These are phyloP conservation scores for Nicotiana tabacum DNA, from an alignment of 257 asterid genomes.

Conservation along the genomic window DNA sequence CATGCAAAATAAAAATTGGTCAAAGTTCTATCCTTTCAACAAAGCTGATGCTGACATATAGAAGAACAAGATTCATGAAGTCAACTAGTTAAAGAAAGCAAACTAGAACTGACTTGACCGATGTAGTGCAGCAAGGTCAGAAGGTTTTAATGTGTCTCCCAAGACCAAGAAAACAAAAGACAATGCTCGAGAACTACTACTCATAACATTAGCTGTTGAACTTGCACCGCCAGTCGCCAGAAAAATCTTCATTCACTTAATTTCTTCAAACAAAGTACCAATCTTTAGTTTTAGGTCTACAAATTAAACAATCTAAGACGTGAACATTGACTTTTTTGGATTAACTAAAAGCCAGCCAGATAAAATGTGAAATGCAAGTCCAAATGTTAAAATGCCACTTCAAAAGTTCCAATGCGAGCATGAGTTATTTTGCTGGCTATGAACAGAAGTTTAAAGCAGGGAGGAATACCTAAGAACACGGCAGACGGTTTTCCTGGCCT, in stretches of 20 bases:
- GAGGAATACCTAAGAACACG: conserved; percentile 48
- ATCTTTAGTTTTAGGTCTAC: background rate
- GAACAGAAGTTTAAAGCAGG: background rate
- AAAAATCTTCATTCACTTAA: background rate
- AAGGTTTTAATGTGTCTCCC: background rate
- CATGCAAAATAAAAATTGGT: too few species aligned
- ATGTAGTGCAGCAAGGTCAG: too few species aligned
- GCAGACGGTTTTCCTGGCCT: conserved; percentile 76
- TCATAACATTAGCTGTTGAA: background rate
- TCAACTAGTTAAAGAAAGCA: background rate
- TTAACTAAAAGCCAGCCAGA: background rate
- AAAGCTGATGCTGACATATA: background rate
- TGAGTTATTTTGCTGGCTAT: background rate
- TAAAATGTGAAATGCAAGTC: background rate
- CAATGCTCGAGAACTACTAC: background rate
- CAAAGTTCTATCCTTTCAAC: too few species aligned
- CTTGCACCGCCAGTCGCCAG: background rate
- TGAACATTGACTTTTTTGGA: background rate
- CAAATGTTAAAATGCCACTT: background rate
- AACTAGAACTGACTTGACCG: background rate
- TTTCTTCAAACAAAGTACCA: background rate
- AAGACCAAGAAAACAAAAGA: background rate
- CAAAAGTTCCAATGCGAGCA: background rate
- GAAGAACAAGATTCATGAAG: background rate
- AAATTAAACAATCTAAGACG: background rate